Evolutionary conservation across 805 yeast species (phyloP).

Genomic region (Brettanomyces custersianus): DNA sequence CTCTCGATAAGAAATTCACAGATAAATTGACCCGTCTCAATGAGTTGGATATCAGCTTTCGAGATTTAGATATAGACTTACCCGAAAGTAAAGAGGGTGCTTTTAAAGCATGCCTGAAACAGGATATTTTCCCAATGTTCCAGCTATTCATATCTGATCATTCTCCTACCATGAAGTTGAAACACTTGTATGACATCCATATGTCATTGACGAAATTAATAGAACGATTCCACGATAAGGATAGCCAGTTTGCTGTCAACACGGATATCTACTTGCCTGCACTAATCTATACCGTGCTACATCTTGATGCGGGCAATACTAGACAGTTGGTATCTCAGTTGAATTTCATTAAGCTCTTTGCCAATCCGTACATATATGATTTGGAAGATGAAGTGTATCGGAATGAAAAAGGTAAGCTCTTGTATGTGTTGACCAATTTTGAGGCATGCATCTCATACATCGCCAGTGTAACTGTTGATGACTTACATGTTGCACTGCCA

Average conservation of each 20-base stretch:
- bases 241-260: conserved; percentile 13
- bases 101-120: conserved; percentile 16
- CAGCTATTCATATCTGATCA: conserved; percentile 24
- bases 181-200: conserved; percentile 22
- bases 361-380: conserved; percentile 21
- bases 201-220: conserved; percentile 19
- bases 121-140: conserved; percentile 20
- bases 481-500: conserved; percentile 18
- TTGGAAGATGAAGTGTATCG: conserved; percentile 13
- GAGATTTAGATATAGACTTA: conserved; percentile 23
- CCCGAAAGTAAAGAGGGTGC: conserved; percentile 15
- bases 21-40: conserved; percentile 20
- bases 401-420: conserved; percentile 24
- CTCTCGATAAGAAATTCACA: conserved; percentile 19
- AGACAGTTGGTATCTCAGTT: conserved; percentile 24
- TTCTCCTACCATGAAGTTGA: conserved; percentile 27
- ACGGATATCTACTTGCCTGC: conserved; percentile 28
- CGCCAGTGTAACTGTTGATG: conserved; percentile 24
- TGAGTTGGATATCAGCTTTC: conserved; percentile 16
- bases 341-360: conserved; percentile 25
- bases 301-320: conserved; percentile 20
- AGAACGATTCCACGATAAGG: conserved; percentile 9
- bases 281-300: conserved; percentile 25
- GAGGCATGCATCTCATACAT: conserved; percentile 28
- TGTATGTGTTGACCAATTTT: conserved; percentile 27